Evolutionary conservation across 2,329 filamentous ascomycete species (phyloP).

Genomic region (Helminthosporium solani): DNA sequence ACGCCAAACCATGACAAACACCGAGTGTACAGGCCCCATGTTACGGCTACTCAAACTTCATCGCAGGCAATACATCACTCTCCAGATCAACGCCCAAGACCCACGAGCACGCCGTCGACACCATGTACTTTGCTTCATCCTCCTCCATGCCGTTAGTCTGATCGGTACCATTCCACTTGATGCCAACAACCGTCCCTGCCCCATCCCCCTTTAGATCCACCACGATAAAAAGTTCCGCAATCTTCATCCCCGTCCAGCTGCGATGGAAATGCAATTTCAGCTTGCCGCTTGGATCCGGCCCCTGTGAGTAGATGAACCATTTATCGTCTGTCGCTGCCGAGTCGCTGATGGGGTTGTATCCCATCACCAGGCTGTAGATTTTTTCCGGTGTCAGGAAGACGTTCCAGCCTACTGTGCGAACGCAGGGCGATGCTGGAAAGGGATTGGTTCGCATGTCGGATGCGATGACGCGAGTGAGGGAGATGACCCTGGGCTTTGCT

Average conservation of each 20-base stretch:
- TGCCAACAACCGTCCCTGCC: slow-evolving; percentile 36
- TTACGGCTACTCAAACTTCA: background rate
- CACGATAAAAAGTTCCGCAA: slow-evolving; percentile 37
- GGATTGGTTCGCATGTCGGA: slow-evolving; percentile 19
- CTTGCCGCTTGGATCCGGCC: slow-evolving; percentile 34
- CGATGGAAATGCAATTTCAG: slow-evolving; percentile 39
- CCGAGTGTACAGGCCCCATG: no score
- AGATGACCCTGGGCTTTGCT: background rate
- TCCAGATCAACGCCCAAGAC: slow-evolving; percentile 40
- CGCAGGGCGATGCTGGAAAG: slow-evolving; percentile 15
- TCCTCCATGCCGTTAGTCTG: slow-evolving; percentile 29
- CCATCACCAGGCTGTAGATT: slow-evolving; percentile 32
- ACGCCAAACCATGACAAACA: no score
- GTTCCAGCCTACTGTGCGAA: slow-evolving; percentile 28
- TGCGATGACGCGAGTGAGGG: slow-evolving; percentile 7
- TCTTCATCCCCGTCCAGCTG: slow-evolving; percentile 35
- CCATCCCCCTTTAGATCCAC: slow-evolving; percentile 38
- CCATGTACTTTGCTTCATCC: slow-evolving; percentile 32
- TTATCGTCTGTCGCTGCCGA: slow-evolving; percentile 23
- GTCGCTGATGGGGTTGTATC: slow-evolving; percentile 18
- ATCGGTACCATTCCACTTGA: slow-evolving; percentile 36
- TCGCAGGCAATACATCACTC: slow-evolving; percentile 30
- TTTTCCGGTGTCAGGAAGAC: slow-evolving; percentile 35
- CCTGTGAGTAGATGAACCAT: slow-evolving; percentile 40
- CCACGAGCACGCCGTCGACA: slow-evolving; percentile 25